A percentile compares a stretch with the other conserved stretches of the same genome.
These are phyloP conservation scores for Sporothrix brasiliensis DNA, from an alignment of 2,329 filamentous ascomycete species.

Conservation along the genomic window DNA sequence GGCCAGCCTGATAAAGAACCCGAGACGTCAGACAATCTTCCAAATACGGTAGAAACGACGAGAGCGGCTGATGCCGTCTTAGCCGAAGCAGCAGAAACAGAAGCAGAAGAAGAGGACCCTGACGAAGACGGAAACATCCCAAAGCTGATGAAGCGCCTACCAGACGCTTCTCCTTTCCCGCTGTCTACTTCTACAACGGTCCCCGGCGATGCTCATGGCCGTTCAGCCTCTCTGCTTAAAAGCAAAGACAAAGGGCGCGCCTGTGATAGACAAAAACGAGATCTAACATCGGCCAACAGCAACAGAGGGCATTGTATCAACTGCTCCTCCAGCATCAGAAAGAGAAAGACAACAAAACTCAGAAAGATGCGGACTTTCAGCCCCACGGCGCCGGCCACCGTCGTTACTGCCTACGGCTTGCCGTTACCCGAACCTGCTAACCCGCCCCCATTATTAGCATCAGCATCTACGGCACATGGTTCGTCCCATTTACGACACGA, in stretches of 20 bases:
- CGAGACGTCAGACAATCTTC: not conserved
- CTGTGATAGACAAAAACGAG: not conserved
- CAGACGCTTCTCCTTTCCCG: no score
- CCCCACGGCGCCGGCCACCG: not conserved
- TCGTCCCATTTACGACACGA: conserved; percentile 34
- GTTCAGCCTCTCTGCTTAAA: not conserved
- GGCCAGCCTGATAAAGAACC: not conserved
- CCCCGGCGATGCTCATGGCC: not conserved
- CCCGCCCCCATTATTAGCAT: not conserved
- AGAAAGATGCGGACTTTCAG: not conserved
- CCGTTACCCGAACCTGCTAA: no score
- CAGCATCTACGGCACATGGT: conserved; percentile 30
- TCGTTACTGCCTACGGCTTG: not conserved
- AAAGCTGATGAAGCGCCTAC: not conserved
- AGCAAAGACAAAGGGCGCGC: not conserved
- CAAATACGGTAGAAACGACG: no score
- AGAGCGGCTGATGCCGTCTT: not conserved
- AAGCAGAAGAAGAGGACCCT: not conserved
- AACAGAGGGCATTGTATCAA: not conserved
- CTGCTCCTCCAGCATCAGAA: not conserved
- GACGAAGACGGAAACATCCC: not conserved
- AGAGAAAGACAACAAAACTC: not conserved
- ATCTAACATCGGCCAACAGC: no score
- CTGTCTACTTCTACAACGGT: not conserved
- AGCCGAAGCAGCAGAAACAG: not conserved